A percentile compares a stretch with the other conserved stretches of the same genome.
Conservation (phyloP, 163 green algal species). For the Coccomyxa subellipsoidea region DNA sequence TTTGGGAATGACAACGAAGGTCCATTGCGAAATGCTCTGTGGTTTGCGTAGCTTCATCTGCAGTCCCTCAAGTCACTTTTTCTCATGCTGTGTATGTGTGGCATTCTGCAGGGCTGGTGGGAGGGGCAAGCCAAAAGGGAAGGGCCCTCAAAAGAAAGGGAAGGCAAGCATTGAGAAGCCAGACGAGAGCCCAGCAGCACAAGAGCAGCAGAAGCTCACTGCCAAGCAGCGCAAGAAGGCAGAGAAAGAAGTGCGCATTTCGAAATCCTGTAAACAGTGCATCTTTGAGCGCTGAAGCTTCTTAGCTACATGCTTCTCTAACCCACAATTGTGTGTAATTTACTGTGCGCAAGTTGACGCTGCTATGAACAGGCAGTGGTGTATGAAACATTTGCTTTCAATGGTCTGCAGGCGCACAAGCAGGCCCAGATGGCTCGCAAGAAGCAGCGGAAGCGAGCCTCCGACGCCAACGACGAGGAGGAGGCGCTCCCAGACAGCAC, state of each 20-base stretch:
- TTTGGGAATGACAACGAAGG: too few species aligned
- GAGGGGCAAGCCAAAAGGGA: background rate
- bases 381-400: background rate
- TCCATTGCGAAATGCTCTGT: too few species aligned
- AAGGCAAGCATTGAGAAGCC: background rate
- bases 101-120: background rate
- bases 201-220: background rate
- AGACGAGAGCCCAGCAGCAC: background rate
- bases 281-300: too few species aligned
- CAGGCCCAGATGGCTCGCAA: background rate
- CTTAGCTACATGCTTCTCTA: too few species aligned
- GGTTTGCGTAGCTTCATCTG: too few species aligned
- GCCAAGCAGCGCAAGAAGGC: slow-evolving; percentile 22
- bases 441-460: background rate
- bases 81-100: background rate
- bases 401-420: background rate
- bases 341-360: too few species aligned
- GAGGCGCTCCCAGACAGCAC: background rate
- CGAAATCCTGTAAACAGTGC: too few species aligned
- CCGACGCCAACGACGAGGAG: background rate
- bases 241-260: slow-evolving; percentile 1
- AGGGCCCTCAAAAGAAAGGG: background rate
- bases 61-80: background rate
- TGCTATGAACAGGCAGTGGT: too few species aligned
- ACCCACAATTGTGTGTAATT: too few species aligned